Base-by-base conservation (phyloP, 169 alveolate species). In the Babesia bovis region DNA sequence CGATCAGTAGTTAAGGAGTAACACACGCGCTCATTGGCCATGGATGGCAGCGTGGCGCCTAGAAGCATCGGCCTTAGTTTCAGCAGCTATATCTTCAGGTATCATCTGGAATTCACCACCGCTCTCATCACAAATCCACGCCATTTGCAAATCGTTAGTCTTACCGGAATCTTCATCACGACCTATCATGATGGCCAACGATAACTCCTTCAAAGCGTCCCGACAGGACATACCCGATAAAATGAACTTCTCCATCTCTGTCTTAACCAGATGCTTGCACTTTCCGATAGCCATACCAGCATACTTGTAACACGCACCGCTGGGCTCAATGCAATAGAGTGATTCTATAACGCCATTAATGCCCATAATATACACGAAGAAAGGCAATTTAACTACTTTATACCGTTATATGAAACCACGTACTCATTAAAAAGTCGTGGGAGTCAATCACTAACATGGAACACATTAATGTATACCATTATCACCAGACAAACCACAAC, bases 261-360 rank as follows among this genome's bases (percentile, higher is more conserved):
- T 94, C 85, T 94, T 94, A 21, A 95, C 96, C 58, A 90, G 66
- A 72, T 94, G 96, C 68, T 94, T 93, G 58, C 98, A 97, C 79
- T 95, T 95, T 25, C 99, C 99, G 36, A 90, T 77, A 49, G 97
- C 96, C 84, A 94, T 93, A 17, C 97, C 97, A 41, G 78, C 83
- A 85, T 96, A 96, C 84, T 94, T 93, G 81, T 91, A 93, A 65
- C 95, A 91, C 10, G 94, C 90, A 0, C 99, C 99, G 33, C 95
- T 89, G 10, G 97, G 96, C 49, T 94, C 97, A 42, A 94, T 72
- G 87, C 96, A 91, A 71, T 87, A 94, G 12, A 96, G 87, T 56
- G 93, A 92, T 58, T 82, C 90, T 75, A 94, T 87, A 71, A 35
- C 49, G 15, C 26, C 30, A n/a, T n/a, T 26, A 6, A 41, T 6